Conservation (phyloP, 1,284 basidiomycete species). For the Cystobasidium slooffiae region DNA sequence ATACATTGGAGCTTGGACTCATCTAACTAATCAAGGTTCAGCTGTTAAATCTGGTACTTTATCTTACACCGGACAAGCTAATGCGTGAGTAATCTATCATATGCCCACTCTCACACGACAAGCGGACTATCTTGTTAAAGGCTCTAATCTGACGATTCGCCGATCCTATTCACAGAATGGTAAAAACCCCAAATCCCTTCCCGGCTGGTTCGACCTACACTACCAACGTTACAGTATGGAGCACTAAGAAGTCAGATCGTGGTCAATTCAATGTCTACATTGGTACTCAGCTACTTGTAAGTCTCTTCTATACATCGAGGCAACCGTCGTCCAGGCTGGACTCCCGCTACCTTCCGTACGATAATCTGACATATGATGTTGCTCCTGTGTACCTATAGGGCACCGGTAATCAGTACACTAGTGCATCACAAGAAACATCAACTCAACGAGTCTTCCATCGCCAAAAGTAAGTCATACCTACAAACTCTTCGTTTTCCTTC, state of each 20-base stretch:
- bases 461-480: neutral
- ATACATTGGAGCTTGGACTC: conserved; percentile 24
- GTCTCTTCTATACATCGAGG: neutral
- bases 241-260: neutral
- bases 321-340: neutral
- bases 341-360: neutral
- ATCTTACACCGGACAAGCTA: conserved; percentile 16
- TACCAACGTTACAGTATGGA: conserved; percentile 14
- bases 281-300: neutral
- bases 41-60: conserved; percentile 18
- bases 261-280: conserved; percentile 8
- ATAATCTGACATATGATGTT: neutral
- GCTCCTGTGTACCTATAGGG: neutral
- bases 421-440: neutral
- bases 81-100: conserved; percentile 7
- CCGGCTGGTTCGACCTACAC: conserved; percentile 11
- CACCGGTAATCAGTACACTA: neutral
- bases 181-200: conserved; percentile 10
- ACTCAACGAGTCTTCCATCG: neutral
- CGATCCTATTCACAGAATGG: neutral
- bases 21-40: conserved; percentile 22
- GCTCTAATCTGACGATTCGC: neutral
- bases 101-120: neutral
- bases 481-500: too few species aligned
- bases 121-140: neutral